These are phyloP conservation scores for Yamadazyma takamatsuzukensis DNA, from an alignment of 805 yeast species.

Conservation along the genomic window DNA sequence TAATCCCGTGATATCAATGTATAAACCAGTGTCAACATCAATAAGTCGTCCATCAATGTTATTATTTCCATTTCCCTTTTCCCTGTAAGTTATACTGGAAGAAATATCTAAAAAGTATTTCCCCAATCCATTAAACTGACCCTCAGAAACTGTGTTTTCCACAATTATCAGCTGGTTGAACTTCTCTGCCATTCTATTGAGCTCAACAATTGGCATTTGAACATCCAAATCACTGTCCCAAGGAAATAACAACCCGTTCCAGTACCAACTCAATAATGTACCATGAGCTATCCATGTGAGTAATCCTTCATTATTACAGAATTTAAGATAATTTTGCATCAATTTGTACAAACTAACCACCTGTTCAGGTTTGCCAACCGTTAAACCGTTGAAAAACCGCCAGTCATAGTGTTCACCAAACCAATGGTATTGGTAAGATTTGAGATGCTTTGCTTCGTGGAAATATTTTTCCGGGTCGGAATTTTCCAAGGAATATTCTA, in stretches of 20 bases:
- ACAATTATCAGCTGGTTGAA: conserved; percentile 48
- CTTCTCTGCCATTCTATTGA: conserved; percentile 43
- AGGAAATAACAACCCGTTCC: conserved; percentile 60
- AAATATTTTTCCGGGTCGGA: conserved; percentile 29
- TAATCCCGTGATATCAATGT: conserved; percentile 69
- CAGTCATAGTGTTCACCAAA: conserved; percentile 38
- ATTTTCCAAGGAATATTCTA: conserved; percentile 13
- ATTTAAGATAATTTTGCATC: conserved; percentile 50
- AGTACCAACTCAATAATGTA: conserved; percentile 57
- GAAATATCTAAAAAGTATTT: conserved; percentile 48
- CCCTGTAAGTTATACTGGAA: conserved; percentile 51
- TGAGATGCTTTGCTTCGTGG: conserved; percentile 23
- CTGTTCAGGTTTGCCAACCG: conserved; percentile 30
- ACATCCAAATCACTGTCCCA: conserved; percentile 71
- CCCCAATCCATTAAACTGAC: conserved; percentile 48
- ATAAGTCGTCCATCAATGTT: conserved; percentile 72
- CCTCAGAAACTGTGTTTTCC: conserved; percentile 31
- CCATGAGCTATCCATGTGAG: conserved; percentile 68
- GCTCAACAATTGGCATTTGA: conserved; percentile 51
- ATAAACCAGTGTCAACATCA: conserved; percentile 66
- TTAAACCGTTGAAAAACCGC: conserved; percentile 31
- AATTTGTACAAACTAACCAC: conserved; percentile 44
- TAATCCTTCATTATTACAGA: conserved; percentile 42
- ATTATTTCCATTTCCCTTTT: conserved; percentile 54
- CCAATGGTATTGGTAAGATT: conserved; percentile 13